Evolutionary conservation across 495 filamentous ascomycete genomes (phyloP).

Genomic region (Chlorociboria aeruginascens): DNA sequence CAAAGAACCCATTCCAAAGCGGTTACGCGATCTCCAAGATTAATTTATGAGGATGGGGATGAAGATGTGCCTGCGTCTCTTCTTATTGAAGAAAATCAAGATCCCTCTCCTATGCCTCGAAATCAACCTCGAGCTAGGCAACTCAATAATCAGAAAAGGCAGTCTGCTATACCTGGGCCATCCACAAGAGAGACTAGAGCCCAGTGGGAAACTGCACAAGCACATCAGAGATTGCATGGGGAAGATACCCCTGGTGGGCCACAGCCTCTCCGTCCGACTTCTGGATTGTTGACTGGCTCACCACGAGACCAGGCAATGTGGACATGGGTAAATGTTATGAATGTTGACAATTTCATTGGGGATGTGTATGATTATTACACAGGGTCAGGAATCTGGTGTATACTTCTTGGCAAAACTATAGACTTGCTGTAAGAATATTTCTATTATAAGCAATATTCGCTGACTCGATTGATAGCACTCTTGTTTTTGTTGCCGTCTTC

Average conservation of each 20-base stretch:
- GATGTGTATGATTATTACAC: constrained; percentile 88
- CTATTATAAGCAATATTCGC: neutral
- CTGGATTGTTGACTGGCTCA: constrained; percentile 21
- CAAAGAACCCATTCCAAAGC: constrained; percentile 8
- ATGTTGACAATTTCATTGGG: constrained; percentile 80
- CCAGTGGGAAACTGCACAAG: constrained; percentile 56
- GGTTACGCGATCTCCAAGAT: constrained; percentile 18
- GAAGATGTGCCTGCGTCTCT: constrained; percentile 89
- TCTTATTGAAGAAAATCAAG: constrained; percentile 54
- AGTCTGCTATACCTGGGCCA: constrained; percentile 34
- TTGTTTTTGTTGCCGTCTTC: constrained; percentile 74
- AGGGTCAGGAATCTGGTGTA: constrained; percentile 83
- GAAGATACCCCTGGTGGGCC: constrained; percentile 20
- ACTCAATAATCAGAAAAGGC: constrained; percentile 2
- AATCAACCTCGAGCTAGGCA: constrained; percentile 8
- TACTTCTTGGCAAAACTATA: constrained; percentile 55
- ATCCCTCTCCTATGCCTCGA: constrained; percentile 17
- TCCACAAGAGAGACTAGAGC: constrained; percentile 40
- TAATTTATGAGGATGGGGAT: constrained; percentile 61
- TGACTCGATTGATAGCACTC: constrained; percentile 30
- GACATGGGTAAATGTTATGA: constrained; percentile 88
- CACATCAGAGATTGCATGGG: constrained; percentile 47
- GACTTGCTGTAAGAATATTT: constrained; percentile 55
- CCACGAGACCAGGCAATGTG: constrained; percentile 65
- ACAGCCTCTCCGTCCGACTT: constrained; percentile 19